These are phyloP conservation scores for Viridothelium virens DNA, from an alignment of 495 filamentous ascomycete species.

Conservation along the genomic window DNA sequence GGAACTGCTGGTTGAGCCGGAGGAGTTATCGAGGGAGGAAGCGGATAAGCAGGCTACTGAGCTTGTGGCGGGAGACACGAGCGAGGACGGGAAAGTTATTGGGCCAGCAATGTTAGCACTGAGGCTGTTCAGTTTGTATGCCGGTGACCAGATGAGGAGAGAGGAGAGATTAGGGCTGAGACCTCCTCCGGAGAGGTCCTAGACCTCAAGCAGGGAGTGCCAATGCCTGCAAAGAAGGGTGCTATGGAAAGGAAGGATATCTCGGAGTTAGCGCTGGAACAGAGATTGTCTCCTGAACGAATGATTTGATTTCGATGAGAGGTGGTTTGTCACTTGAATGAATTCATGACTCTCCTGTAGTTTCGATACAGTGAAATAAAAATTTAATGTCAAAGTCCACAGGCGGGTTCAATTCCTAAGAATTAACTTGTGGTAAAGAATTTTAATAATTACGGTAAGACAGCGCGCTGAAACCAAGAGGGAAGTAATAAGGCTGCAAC, in stretches of 20 bases:
- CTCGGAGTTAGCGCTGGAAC: too few relatives aligned
- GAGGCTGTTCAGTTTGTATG: slow-evolving; percentile 23
- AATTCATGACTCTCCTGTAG: not conserved
- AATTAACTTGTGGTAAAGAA: too few relatives aligned
- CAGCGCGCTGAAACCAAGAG: too few relatives aligned
- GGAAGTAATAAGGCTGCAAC: too few relatives aligned
- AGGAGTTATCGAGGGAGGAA: slow-evolving; percentile 17
- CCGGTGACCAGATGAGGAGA: slow-evolving; percentile 24
- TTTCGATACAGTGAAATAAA: not conserved
- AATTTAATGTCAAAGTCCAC: not conserved
- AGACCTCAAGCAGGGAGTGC: not conserved
- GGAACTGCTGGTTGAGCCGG: slow-evolving; percentile 7
- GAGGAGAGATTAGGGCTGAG: slow-evolving; percentile 25
- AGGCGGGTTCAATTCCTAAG: too few relatives aligned
- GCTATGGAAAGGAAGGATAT: too few relatives aligned
- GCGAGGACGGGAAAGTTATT: slow-evolving; percentile 18
- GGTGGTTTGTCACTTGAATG: not conserved
- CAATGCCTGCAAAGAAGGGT: too few relatives aligned
- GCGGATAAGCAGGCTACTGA: slow-evolving; percentile 21
- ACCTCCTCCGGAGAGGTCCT: not conserved
- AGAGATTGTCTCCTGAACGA: too few relatives aligned
- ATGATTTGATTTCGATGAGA: too few relatives aligned
- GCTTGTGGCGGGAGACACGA: slow-evolving; percentile 16
- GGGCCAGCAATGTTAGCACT: slow-evolving; percentile 19
- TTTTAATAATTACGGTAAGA: too few relatives aligned